Conservation (phyloP, 1,284 basidiomycete genomes). For the Pseudozyma pruni region DNA sequence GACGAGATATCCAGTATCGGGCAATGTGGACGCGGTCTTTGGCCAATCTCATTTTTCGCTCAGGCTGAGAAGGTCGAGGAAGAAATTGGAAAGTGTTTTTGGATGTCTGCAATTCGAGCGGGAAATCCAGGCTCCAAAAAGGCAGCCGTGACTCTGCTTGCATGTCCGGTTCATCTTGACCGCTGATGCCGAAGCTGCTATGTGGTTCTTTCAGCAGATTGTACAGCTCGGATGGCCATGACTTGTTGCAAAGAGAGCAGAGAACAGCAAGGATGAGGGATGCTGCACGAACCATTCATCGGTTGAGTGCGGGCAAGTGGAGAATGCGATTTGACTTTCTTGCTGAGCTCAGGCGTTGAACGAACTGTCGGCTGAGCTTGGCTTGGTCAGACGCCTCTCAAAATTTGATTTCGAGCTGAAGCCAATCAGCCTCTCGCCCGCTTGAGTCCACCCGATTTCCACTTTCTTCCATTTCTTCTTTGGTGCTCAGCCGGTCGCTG, state of each 20-base stretch:
- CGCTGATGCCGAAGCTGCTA: constrained; percentile 8
- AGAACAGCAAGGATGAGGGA: too few relatives aligned
- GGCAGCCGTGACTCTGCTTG: neutral
- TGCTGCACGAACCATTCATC: neutral
- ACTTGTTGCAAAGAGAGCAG: too few relatives aligned
- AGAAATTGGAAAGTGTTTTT: constrained; percentile 15
- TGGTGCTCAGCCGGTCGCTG: constrained; percentile 1
- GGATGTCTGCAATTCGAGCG: too few relatives aligned
- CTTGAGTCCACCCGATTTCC: constrained; percentile 17
- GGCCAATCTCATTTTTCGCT: constrained; percentile 2
- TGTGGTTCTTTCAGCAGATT: too few relatives aligned
- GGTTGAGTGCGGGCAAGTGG: neutral
- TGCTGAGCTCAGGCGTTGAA: constrained; percentile 43
- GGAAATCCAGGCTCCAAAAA: constrained; percentile 6
- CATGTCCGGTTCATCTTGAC: constrained; percentile 5
- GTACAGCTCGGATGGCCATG: too few relatives aligned
- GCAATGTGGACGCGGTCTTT: neutral
- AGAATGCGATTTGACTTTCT: neutral
- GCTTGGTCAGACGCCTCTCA: neutral
- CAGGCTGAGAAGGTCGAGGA: constrained; percentile 28
- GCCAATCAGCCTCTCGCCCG: constrained; percentile 11
- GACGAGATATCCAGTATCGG: too few relatives aligned
- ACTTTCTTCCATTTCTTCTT: constrained; percentile 9
- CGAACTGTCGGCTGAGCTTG: too few relatives aligned
- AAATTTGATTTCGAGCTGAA: neutral